These are phyloP conservation scores for Papiliotrema flavescens DNA, from an alignment of 1,284 basidiomycete species.

Conservation along the genomic window DNA sequence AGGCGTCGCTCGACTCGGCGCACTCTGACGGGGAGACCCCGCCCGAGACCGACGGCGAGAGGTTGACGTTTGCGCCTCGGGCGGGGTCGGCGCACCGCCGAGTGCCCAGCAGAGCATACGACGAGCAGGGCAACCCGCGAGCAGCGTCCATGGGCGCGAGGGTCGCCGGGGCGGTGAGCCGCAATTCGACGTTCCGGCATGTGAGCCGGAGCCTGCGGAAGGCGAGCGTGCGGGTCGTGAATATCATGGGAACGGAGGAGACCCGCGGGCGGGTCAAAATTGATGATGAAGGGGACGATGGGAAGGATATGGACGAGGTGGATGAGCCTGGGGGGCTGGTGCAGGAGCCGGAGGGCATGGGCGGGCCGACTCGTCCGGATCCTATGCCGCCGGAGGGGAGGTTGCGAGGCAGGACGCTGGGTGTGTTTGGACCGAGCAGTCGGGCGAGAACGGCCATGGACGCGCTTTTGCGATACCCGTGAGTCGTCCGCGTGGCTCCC, in stretches of 20 bases:
- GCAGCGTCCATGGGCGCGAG: slow-evolving; percentile 3
- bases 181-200: slow-evolving; percentile 34
- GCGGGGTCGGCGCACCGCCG: slow-evolving; percentile 7
- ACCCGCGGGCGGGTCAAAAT: too few relatives aligned
- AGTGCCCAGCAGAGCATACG: slow-evolving; percentile 20
- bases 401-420: slow-evolving; percentile 75
- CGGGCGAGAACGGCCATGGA: slow-evolving; percentile 62
- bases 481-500: slow-evolving; percentile 47
- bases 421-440: slow-evolving; percentile 69
- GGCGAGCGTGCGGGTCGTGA: slow-evolving; percentile 73
- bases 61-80: slow-evolving; percentile 3
- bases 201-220: slow-evolving; percentile 34
- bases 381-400: slow-evolving; percentile 43
- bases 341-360: slow-evolving; percentile 3
- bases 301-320: slow-evolving; percentile 2
- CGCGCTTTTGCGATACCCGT: slow-evolving; percentile 67
- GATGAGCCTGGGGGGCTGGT: slow-evolving; percentile 1
- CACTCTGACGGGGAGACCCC: not conserved
- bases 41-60: not conserved
- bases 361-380: slow-evolving; percentile 13
- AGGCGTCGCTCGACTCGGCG: slow-evolving; percentile 1
- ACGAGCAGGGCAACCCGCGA: slow-evolving; percentile 19
- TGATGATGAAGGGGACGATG: slow-evolving; percentile 35
- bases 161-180: slow-evolving; percentile 14
- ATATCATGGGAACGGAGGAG: slow-evolving; percentile 62